These are phyloP conservation scores for Aspergillus glaucus DNA, from an alignment of 2,329 filamentous ascomycete genomes.

Conservation along the genomic window DNA sequence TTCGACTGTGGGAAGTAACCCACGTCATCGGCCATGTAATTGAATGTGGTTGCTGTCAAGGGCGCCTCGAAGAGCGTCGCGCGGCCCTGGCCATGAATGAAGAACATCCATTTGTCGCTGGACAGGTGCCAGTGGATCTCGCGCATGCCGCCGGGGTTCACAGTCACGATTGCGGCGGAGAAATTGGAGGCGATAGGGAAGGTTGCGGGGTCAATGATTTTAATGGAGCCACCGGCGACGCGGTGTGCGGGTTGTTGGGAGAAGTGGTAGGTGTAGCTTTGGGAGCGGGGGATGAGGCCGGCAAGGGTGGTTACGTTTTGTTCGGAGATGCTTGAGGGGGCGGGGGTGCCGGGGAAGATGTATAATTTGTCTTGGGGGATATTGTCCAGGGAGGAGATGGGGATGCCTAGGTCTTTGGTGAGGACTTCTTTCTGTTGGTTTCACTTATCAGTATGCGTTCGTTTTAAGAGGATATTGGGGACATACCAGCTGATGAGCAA, in stretches of 20 bases:
- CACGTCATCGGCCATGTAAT: constrained; percentile 69
- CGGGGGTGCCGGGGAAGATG: constrained; percentile 65
- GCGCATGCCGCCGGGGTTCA: constrained; percentile 64
- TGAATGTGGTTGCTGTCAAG: constrained; percentile 65
- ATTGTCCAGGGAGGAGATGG: constrained; percentile 51
- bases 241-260: constrained; percentile 61
- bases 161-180: constrained; percentile 64
- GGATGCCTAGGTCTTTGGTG: constrained; percentile 49
- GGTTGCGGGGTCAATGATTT: constrained; percentile 69
- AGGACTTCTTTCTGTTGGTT: constrained; percentile 40
- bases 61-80: constrained; percentile 69
- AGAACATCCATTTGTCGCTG: constrained; percentile 7
- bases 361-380: constrained; percentile 64
- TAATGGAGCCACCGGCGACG: constrained; percentile 63
- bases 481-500: constrained; percentile 29
- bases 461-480: neutral
- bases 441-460: neutral
- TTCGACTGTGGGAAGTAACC: constrained; percentile 71
- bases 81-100: constrained; percentile 29
- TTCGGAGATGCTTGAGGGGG: constrained; percentile 58
- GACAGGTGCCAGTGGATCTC: constrained; percentile 36
- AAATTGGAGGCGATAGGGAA: constrained; percentile 69
- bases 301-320: constrained; percentile 56
- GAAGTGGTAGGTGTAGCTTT: constrained; percentile 64
- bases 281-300: constrained; percentile 60